These are phyloP conservation scores for Solanum clarkiae DNA, from an alignment of 257 asterid genomes.

Conservation along the genomic window DNA sequence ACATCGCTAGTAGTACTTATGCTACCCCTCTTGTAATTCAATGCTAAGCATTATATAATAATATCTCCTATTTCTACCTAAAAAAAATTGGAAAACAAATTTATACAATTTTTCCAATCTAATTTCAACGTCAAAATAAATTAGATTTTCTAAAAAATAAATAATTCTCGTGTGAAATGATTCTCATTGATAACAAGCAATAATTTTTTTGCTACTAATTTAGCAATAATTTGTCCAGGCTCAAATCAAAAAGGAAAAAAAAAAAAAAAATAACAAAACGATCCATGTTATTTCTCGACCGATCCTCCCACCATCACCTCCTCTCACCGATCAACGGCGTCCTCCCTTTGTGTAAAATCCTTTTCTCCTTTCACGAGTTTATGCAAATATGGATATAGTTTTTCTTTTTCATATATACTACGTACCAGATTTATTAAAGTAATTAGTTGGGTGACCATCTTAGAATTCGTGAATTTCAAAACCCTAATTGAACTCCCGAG, in stretches of 20 bases:
- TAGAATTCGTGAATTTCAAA: slow-evolving; percentile 15
- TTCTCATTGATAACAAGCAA: too few relatives aligned
- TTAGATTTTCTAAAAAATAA: too few relatives aligned
- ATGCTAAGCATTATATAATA: too few relatives aligned
- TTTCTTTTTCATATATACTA: neutral
- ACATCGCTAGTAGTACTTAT: too few relatives aligned
- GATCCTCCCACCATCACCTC: slow-evolving; percentile 10
- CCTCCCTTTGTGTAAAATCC: slow-evolving; percentile 7
- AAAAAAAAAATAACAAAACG: neutral
- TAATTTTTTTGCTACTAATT: neutral
- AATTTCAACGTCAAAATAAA: too few relatives aligned
- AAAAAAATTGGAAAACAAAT: too few relatives aligned
- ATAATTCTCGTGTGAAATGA: too few relatives aligned
- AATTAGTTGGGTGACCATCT: neutral
- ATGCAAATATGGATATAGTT: neutral
- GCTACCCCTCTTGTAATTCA: too few relatives aligned
- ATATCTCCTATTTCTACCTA: too few relatives aligned
- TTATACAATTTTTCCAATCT: too few relatives aligned
- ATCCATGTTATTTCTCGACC: slow-evolving; percentile 40
- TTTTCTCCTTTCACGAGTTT: slow-evolving; percentile 4
- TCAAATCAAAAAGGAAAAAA: neutral
- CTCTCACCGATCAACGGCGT: slow-evolving; percentile 29
- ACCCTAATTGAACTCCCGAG: slow-evolving; percentile 62
- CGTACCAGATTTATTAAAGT: neutral
- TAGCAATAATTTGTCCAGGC: neutral